These are phyloP conservation scores for Echinochloa phyllopogon DNA, from an alignment of 176 grass and related monocot species.

Conservation along the genomic window DNA sequence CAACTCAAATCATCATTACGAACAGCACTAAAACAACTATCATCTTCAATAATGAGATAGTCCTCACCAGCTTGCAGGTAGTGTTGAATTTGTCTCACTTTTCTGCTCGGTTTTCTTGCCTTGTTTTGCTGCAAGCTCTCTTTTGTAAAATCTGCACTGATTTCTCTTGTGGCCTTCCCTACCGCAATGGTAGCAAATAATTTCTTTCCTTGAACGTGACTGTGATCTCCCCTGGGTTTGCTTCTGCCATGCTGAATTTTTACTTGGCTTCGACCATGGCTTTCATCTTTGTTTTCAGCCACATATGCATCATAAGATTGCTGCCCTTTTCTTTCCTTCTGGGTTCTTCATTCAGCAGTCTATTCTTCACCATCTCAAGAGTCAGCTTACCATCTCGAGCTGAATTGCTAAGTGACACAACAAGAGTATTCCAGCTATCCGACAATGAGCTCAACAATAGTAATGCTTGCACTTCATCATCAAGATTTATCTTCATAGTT, in stretches of 20 bases:
- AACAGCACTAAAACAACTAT: background rate
- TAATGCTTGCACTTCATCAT: conserved; percentile 14
- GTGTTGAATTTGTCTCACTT: background rate
- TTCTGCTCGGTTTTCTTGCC: background rate
- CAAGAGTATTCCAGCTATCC: background rate
- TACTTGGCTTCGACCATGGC: background rate
- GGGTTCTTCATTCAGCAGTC: background rate
- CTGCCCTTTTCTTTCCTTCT: background rate
- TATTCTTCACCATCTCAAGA: conserved; percentile 1
- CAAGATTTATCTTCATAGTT: conserved; percentile 10
- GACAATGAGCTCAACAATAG: background rate
- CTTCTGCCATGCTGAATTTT: background rate
- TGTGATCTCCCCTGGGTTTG: background rate
- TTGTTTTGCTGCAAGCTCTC: background rate
- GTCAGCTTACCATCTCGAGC: background rate
- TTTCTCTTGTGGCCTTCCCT: background rate
- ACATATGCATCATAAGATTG: background rate
- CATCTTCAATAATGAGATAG: background rate
- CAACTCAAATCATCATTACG: background rate
- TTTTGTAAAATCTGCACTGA: background rate
- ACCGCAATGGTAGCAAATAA: background rate
- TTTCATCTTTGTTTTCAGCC: background rate
- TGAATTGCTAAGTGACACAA: conserved; percentile 16
- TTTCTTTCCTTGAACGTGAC: background rate
- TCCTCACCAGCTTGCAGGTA: background rate